Conservation (phyloP, 1,284 basidiomycete genomes). For the Irpex lacteus region DNA sequence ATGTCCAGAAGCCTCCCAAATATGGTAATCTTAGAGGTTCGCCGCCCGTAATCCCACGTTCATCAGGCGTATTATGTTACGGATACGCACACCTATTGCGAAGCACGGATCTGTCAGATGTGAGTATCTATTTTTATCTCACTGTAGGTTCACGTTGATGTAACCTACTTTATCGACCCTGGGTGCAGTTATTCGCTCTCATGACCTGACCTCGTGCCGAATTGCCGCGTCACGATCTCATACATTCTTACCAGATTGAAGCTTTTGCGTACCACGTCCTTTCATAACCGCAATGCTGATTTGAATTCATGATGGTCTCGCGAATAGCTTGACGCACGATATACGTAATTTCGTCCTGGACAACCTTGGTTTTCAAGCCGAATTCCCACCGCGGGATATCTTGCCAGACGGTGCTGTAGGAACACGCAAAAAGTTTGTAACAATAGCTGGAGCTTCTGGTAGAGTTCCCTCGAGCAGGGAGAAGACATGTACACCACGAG, state of each 20-base stretch:
- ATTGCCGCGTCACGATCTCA: background rate
- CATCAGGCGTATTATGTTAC: background rate
- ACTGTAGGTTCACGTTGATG: background rate
- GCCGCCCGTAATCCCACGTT: background rate
- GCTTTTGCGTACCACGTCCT: background rate
- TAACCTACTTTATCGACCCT: background rate
- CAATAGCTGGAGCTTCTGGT: background rate
- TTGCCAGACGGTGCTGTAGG: background rate
- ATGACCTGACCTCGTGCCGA: background rate
- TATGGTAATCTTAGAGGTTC: background rate
- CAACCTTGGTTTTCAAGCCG: no score
- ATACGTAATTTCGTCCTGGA: no score
- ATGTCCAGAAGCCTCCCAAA: background rate
- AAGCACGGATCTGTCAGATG: background rate
- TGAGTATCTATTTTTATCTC: background rate
- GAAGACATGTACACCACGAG: background rate
- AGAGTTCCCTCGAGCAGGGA: background rate
- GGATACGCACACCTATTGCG: background rate
- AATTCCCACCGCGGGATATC: no score
- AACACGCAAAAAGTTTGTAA: background rate
- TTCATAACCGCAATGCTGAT: background rate
- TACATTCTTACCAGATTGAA: background rate
- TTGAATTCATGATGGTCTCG: no score
- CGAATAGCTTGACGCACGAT: no score
- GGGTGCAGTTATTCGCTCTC: background rate